Percentiles rank a stretch among this genome's conserved stretches.
phyloP scores from a whole-genome alignment of 495 filamentous ascomycete genomes.

The Mytilinidion resinicola region DNA sequence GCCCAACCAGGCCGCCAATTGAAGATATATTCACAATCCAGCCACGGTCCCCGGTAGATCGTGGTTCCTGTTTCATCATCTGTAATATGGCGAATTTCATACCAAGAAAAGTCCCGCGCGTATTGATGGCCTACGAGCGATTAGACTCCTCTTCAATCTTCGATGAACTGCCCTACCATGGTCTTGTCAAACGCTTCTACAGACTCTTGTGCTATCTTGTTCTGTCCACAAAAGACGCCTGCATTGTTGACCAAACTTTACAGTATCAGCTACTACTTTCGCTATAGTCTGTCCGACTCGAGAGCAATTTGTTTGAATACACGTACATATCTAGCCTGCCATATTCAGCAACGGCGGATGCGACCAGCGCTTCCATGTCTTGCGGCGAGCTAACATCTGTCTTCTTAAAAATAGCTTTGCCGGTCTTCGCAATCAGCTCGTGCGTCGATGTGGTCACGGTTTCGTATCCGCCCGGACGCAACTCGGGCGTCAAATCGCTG shows the following conservation, averaged over 20 bases:
- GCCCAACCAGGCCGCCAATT: constrained; percentile 42
- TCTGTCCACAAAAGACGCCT: constrained; percentile 21
- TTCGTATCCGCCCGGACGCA: constrained; percentile 13
- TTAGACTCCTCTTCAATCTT: constrained; percentile 38
- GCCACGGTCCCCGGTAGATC: constrained; percentile 43
- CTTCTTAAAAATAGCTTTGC: constrained; percentile 35
- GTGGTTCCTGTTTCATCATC: constrained; percentile 46
- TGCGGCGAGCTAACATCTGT: constrained; percentile 32
- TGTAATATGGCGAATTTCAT: constrained; percentile 46
- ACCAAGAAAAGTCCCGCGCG: constrained; percentile 46
- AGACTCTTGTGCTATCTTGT: constrained; percentile 20
- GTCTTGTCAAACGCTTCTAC: constrained; percentile 8
- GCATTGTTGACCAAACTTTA: constrained; percentile 51
- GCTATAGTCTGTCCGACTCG: too few relatives aligned
- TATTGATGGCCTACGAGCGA: constrained; percentile 41
- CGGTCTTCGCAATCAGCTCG: constrained; percentile 25
- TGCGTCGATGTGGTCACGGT: constrained; percentile 21
- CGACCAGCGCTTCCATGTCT: constrained; percentile 39
- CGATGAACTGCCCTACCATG: neutral
- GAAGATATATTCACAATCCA: constrained; percentile 53
- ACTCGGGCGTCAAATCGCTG: constrained; percentile 29
- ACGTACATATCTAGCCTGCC: constrained; percentile 48
- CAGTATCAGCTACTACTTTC: neutral
- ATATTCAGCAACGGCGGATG: constrained; percentile 35
- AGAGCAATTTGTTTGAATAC: neutral